Conservation (phyloP, 768 basidiomycete species). For the Boletus vermiculosoides region DNA sequence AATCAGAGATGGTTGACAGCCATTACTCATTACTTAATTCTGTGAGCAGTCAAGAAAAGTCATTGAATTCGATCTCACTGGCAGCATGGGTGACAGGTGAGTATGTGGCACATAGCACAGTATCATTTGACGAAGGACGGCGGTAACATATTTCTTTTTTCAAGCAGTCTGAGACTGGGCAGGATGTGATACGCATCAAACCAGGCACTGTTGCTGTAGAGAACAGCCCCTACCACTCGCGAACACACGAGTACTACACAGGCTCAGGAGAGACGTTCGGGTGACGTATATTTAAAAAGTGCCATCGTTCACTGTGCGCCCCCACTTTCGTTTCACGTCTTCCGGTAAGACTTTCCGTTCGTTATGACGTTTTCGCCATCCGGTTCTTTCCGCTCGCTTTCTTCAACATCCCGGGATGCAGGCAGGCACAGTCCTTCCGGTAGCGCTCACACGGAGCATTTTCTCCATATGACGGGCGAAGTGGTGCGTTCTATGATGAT, state of each 20-base stretch:
- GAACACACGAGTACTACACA: background rate
- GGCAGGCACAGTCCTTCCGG: background rate
- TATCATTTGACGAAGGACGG: no score
- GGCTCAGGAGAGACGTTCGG: background rate
- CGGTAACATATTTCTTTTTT: background rate
- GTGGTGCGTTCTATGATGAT: slow-evolving; percentile 8
- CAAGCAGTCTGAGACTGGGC: background rate
- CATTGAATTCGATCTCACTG: no score
- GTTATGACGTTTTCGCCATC: background rate
- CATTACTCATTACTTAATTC: background rate
- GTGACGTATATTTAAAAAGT: background rate
- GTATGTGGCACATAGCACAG: background rate
- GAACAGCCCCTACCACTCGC: background rate
- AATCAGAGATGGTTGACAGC: background rate
- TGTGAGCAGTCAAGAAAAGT: background rate
- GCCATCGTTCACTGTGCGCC: background rate
- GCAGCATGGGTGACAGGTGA: background rate
- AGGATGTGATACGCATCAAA: background rate
- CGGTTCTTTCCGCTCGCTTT: background rate
- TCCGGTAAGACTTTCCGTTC: slow-evolving; percentile 8
- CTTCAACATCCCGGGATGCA: background rate
- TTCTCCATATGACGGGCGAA: slow-evolving; percentile 19
- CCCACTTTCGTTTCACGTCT: slow-evolving; percentile 1
- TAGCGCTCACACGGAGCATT: background rate
- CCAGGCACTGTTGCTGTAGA: background rate